A percentile compares a stretch with the other conserved stretches of the same genome.
Evolutionary conservation across 306 rosid genomes (phyloP).

Genomic region (Sesbania bispinosa): DNA sequence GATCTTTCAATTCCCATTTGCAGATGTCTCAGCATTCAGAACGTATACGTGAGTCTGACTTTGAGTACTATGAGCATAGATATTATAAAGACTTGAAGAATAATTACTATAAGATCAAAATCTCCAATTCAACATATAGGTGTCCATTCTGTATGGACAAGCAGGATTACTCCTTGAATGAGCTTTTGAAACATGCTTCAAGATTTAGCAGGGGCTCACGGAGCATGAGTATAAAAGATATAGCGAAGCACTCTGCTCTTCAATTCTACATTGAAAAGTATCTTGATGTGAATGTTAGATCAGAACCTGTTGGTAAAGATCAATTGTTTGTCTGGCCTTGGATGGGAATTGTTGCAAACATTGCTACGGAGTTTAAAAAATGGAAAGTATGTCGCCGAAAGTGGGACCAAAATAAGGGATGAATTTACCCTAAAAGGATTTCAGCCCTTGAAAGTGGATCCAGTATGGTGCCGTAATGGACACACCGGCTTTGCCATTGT

Average conservation of each 20-base stretch:
- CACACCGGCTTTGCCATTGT: slow-evolving; percentile 70
- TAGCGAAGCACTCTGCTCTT: slow-evolving; percentile 59
- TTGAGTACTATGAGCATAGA: slow-evolving; percentile 25
- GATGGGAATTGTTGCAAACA: slow-evolving; percentile 69
- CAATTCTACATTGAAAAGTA: slow-evolving; percentile 43
- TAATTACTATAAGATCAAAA: slow-evolving; percentile 27
- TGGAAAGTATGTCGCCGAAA: slow-evolving; percentile 55
- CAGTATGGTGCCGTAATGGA: slow-evolving; percentile 62
- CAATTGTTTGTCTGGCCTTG: slow-evolving; percentile 65
- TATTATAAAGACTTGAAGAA: slow-evolving; percentile 48
- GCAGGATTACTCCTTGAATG: slow-evolving; percentile 30
- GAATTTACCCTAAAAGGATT: slow-evolving; percentile 58
- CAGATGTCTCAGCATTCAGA: slow-evolving; percentile 31
- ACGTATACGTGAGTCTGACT: slow-evolving; percentile 33
- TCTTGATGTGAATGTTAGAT: not conserved
- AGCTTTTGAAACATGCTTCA: slow-evolving; percentile 57
- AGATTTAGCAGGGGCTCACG: slow-evolving; percentile 17
- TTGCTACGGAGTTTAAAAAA: slow-evolving; percentile 39
- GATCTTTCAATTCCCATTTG: slow-evolving; percentile 5
- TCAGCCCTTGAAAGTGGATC: slow-evolving; percentile 59
- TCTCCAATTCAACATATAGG: slow-evolving; percentile 41
- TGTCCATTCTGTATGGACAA: slow-evolving; percentile 66
- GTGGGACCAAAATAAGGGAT: slow-evolving; percentile 60
- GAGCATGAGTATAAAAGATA: slow-evolving; percentile 31
- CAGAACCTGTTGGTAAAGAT: slow-evolving; percentile 20